phyloP scores from a whole-genome alignment of 1,284 basidiomycete genomes.

The Ganoderma leucocontextum region DNA sequence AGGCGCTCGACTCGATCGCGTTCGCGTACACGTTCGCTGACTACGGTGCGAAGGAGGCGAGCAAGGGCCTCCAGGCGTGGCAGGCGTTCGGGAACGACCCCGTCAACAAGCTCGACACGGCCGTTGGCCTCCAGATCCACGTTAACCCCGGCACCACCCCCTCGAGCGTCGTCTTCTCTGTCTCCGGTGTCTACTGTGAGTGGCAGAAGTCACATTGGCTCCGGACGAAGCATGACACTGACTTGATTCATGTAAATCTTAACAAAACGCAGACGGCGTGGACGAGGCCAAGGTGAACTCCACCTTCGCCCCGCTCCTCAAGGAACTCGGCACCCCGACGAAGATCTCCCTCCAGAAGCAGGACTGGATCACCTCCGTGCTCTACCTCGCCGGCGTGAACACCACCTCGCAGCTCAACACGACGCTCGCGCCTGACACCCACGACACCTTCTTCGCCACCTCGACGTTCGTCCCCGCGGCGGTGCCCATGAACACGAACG shows the following conservation, averaged over 20 bases:
- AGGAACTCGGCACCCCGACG: slow-evolving; percentile 15
- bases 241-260: neutral
- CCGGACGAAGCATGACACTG: too few species aligned
- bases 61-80: slow-evolving; percentile 21
- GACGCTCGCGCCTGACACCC: slow-evolving; percentile 14
- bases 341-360: slow-evolving; percentile 10
- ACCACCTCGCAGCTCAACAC: slow-evolving; percentile 10
- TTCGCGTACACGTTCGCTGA: slow-evolving; percentile 18
- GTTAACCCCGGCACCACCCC: slow-evolving; percentile 12
- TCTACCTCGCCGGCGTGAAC: slow-evolving; percentile 20
- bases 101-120: slow-evolving; percentile 13
- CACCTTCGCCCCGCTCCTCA: slow-evolving; percentile 23
- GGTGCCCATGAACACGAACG: slow-evolving; percentile 6
- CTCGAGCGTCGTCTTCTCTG: slow-evolving; percentile 11
- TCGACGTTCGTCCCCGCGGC: slow-evolving; percentile 17
- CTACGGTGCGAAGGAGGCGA: slow-evolving; percentile 17
- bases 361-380: slow-evolving; percentile 22
- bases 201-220: neutral
- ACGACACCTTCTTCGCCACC: slow-evolving; percentile 22
- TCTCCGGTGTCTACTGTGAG: slow-evolving; percentile 21
- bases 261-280: slow-evolving; percentile 4
- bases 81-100: slow-evolving; percentile 20
- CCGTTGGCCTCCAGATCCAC: slow-evolving; percentile 19
- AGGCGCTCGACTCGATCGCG: slow-evolving; percentile 18
- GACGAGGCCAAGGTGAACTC: slow-evolving; percentile 21